Evolutionary conservation across 768 basidiomycete species (phyloP).

Genomic region (Tulasnella sp.): DNA sequence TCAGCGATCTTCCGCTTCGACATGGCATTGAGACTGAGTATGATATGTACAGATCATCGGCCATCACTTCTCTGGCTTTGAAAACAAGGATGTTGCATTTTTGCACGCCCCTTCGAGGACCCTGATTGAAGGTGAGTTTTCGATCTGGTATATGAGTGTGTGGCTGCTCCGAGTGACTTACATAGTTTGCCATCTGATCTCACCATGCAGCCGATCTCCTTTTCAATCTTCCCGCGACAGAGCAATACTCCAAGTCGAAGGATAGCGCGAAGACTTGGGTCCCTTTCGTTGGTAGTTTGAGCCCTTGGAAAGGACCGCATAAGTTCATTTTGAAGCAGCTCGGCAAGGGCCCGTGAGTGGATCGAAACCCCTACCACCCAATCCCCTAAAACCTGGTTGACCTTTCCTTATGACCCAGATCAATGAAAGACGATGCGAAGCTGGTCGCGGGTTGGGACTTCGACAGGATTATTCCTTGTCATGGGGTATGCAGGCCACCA

Average conservation of each 20-base stretch:
- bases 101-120: slow-evolving; percentile 60
- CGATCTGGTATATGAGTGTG: too few relatives aligned
- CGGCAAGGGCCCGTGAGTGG: background rate
- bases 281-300: background rate
- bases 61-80: slow-evolving; percentile 59
- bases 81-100: slow-evolving; percentile 75
- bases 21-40: too few relatives aligned
- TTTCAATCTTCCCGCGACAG: slow-evolving; percentile 67
- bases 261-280: background rate
- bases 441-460: slow-evolving; percentile 26
- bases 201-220: slow-evolving; percentile 72
- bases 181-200: too few relatives aligned
- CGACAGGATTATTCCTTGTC: slow-evolving; percentile 18
- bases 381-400: too few relatives aligned
- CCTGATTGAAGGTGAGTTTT: slow-evolving; percentile 42
- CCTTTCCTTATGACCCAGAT: too few relatives aligned
- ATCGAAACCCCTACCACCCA: too few relatives aligned
- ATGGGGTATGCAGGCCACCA: slow-evolving; percentile 15
- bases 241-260: slow-evolving; percentile 30
- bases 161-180: too few relatives aligned
- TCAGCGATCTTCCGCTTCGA: too few relatives aligned
- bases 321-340: background rate
- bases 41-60: slow-evolving; percentile 23
- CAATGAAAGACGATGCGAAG: slow-evolving; percentile 23
- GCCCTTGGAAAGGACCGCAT: background rate